Conservation (phyloP, 306 rosid genomes). For the Pyrus pyrifolia region DNA sequence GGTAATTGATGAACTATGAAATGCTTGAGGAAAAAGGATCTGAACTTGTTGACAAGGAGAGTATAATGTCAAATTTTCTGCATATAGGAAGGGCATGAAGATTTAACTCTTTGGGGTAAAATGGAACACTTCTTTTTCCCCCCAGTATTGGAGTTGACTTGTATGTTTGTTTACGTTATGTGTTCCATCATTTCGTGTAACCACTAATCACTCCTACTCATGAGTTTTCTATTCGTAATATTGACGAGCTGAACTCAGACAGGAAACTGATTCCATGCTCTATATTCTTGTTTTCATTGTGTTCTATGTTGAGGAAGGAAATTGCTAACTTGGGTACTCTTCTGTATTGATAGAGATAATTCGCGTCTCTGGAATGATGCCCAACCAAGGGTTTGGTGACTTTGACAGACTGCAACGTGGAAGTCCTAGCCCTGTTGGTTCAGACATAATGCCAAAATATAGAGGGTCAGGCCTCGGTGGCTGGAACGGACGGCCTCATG, state of each 20-base stretch:
- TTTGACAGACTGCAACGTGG: slow-evolving; percentile 84
- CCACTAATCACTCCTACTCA: background rate
- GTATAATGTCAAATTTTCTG: background rate
- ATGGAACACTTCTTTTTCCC: background rate
- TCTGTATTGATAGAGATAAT: slow-evolving; percentile 68
- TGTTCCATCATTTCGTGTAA: background rate
- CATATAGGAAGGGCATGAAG: background rate
- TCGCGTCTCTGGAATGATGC: slow-evolving; percentile 85
- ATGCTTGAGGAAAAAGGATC: background rate
- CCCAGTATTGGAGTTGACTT: background rate
- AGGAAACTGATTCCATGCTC: background rate
- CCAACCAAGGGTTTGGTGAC: slow-evolving; percentile 93
- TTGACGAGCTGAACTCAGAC: background rate
- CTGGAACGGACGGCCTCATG: slow-evolving; percentile 78
- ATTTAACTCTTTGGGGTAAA: background rate
- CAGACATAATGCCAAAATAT: slow-evolving; percentile 73
- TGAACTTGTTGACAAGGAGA: background rate
- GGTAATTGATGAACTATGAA: background rate
- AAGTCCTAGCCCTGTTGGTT: slow-evolving; percentile 96
- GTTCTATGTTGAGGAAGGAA: background rate
- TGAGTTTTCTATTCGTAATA: background rate
- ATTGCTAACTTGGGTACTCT: slow-evolving; percentile 8
- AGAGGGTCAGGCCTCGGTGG: slow-evolving; percentile 60
- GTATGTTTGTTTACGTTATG: background rate
- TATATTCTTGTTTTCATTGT: background rate